These are phyloP conservation scores for Striga hermonthica DNA, from an alignment of 305 asterid genomes.

Conservation along the genomic window DNA sequence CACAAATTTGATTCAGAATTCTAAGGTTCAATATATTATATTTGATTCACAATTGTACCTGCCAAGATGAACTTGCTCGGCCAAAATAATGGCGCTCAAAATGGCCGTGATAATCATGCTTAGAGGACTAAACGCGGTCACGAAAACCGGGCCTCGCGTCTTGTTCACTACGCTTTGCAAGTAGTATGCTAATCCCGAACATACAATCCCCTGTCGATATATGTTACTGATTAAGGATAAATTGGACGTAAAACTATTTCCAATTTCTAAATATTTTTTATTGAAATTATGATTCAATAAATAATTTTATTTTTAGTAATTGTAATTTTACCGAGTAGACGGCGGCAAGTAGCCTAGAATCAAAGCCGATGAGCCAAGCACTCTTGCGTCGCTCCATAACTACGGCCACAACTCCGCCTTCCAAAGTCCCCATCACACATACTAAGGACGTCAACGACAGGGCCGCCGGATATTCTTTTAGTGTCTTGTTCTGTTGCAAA, in stretches of 20 bases:
- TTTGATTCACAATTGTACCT: constrained; percentile 45
- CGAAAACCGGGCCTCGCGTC: constrained; percentile 80
- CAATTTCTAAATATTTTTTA: too few species aligned
- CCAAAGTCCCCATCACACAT: constrained; percentile 65
- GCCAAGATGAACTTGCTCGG: constrained; percentile 86
- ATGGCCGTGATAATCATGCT: constrained; percentile 89
- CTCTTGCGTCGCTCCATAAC: constrained; percentile 60
- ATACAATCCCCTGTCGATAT: constrained; percentile 59
- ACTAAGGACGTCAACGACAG: constrained; percentile 62
- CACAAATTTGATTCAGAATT: too few species aligned
- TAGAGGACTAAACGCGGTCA: constrained; percentile 87
- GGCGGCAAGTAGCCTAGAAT: constrained; percentile 74
- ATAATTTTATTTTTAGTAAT: too few species aligned
- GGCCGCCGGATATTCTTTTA: constrained; percentile 82
- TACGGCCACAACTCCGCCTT: constrained; percentile 62
- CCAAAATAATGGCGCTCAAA: constrained; percentile 62
- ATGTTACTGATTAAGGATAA: too few species aligned
- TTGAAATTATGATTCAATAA: too few species aligned
- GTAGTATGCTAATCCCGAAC: constrained; percentile 91
- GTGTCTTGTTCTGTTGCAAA: constrained; percentile 57
- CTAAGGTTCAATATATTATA: too few species aligned
- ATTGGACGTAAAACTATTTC: too few species aligned
- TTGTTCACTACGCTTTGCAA: constrained; percentile 80
- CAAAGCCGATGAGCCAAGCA: constrained; percentile 87
- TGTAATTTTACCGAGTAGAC: constrained; percentile 53